Evolutionary conservation across 805 yeast genomes (phyloP).

Genomic region (Saturnispora zaruensis): DNA sequence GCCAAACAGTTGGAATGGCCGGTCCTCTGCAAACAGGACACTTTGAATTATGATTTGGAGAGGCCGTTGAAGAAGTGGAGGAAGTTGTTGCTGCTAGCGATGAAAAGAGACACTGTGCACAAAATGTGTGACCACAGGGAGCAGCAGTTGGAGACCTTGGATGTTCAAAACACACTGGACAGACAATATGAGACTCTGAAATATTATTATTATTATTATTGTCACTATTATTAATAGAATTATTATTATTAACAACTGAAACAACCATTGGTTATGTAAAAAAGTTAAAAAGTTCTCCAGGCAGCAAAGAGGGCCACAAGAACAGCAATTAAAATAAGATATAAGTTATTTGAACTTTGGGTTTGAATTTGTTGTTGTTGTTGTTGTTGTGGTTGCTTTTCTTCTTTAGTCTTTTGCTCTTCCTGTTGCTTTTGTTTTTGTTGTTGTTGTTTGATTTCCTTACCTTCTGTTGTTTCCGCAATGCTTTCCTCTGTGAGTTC

Average conservation of each 20-base stretch:
- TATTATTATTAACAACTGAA: background rate
- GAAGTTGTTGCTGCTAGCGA: constrained; percentile 30
- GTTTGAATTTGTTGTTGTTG: constrained; percentile 1
- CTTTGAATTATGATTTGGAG: background rate
- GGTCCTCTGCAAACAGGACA: constrained; percentile 5
- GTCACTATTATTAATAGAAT: background rate
- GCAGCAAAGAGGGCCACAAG: constrained; percentile 8
- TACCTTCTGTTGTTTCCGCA: background rate
- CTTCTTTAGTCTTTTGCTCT: background rate
- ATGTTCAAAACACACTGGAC: constrained; percentile 51
- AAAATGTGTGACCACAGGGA: constrained; percentile 52
- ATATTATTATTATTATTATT: constrained; percentile 21
- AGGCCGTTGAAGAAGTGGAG: background rate
- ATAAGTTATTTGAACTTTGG: background rate
- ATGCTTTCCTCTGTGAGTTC: background rate
- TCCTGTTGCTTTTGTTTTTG: background rate
- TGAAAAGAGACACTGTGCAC: constrained; percentile 43
- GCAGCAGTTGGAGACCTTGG: constrained; percentile 40
- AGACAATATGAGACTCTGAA: constrained; percentile 31
- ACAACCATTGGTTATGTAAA: constrained; percentile 27
- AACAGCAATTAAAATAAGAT: constrained; percentile 5
- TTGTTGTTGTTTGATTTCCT: background rate
- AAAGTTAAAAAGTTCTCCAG: constrained; percentile 5
- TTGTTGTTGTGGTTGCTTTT: constrained; percentile 9
- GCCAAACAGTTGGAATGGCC: constrained; percentile 1